phyloP scores from a whole-genome alignment of 2,329 filamentous ascomycete genomes.

The Pseudogymnoascus pannorum region DNA sequence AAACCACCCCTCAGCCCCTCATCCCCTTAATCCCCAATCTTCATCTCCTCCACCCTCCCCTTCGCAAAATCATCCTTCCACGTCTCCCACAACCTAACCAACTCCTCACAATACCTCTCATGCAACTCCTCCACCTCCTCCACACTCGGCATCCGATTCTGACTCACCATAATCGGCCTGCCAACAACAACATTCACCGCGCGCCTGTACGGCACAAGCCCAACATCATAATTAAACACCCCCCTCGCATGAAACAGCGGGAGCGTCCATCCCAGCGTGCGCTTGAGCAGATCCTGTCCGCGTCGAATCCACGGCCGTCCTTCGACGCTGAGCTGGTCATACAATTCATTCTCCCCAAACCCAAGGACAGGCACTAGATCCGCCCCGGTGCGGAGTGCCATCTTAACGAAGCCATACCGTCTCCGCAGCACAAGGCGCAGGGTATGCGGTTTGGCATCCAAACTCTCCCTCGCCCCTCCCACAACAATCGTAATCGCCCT shows the following conservation, averaged over 20 bases:
- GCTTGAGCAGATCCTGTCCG: constrained; percentile 77
- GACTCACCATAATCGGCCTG: constrained; percentile 63
- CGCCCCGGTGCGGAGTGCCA: constrained; percentile 85
- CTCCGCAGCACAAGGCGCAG: constrained; percentile 72
- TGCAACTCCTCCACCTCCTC: constrained; percentile 77
- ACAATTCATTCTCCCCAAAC: constrained; percentile 94
- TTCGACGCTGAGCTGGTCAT: constrained; percentile 76
- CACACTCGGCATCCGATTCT: constrained; percentile 57
- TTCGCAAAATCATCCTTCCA: constrained; percentile 71
- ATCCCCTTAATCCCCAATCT: constrained; percentile 50
- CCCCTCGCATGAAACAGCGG: constrained; percentile 85
- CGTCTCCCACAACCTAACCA: constrained; percentile 64
- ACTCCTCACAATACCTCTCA: constrained; percentile 66
- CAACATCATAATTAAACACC: constrained; percentile 96
- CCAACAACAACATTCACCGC: constrained; percentile 88
- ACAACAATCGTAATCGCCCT: constrained; percentile 95
- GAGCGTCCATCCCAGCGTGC: constrained; percentile 82
- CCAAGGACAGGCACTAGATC: constrained; percentile 87
- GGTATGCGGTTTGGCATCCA: constrained; percentile 74
- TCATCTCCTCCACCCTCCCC: constrained; percentile 55
- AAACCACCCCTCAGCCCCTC: background rate
- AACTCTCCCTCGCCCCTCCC: constrained; percentile 83
- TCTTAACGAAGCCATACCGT: constrained; percentile 88
- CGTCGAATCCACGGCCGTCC: constrained; percentile 73
- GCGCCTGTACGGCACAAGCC: constrained; percentile 85